Conservation (phyloP, 345 rosid species). For the Cardamine resedifolia region DNA sequence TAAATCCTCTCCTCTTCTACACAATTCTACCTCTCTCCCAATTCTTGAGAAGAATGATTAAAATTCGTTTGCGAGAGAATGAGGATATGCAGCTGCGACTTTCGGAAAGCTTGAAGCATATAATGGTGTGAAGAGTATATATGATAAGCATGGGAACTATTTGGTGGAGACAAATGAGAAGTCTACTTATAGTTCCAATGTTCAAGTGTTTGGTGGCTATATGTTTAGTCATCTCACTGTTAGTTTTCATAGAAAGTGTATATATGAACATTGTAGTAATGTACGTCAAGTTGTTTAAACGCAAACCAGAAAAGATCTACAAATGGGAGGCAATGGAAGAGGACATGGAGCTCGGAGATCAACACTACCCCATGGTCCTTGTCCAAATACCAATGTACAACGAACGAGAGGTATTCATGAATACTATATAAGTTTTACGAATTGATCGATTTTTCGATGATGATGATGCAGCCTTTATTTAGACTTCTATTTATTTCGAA, state of each 20-base stretch:
- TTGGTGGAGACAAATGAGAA: constrained; percentile 41
- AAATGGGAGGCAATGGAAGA: constrained; percentile 50
- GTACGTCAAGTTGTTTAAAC: constrained; percentile 45
- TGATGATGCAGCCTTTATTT: not conserved
- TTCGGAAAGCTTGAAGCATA: constrained; percentile 22
- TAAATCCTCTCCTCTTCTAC: not conserved
- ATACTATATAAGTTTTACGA: not conserved
- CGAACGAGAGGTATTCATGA: constrained; percentile 36
- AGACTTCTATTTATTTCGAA: not conserved
- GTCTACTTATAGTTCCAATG: constrained; percentile 46
- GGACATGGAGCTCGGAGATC: constrained; percentile 52
- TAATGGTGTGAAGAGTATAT: constrained; percentile 11
- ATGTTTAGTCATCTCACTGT: constrained; percentile 53
- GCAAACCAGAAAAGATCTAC: constrained; percentile 45
- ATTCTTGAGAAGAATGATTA: not conserved
- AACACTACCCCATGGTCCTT: constrained; percentile 37
- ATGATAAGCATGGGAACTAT: constrained; percentile 30
- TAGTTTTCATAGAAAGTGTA: constrained; percentile 51
- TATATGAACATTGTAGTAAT: constrained; percentile 56
- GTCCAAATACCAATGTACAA: constrained; percentile 46
- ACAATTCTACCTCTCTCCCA: not conserved
- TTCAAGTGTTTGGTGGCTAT: constrained; percentile 44
- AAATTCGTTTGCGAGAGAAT: not conserved
- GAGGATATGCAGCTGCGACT: constrained; percentile 4
- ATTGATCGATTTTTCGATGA: not conserved